A percentile compares a stretch with the other conserved stretches of the same genome.
phyloP scores from a whole-genome alignment of 2,329 filamentous ascomycete genomes.

The Fusarium beomiforme region DNA sequence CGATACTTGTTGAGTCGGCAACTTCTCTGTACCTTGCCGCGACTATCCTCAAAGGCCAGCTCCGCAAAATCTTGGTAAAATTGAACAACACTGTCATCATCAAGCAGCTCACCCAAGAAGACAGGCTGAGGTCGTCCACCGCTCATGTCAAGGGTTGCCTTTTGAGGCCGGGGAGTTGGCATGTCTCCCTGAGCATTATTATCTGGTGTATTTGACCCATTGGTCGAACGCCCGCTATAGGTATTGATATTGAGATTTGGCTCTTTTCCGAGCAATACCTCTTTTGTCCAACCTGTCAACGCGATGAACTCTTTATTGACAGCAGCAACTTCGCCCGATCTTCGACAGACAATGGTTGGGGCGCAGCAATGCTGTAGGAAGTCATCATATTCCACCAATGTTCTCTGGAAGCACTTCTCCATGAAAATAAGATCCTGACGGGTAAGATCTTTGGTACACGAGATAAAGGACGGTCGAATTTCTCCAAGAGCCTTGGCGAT shows the following conservation, averaged over 20 bases:
- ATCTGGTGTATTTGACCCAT: constrained; percentile 49
- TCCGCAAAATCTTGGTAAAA: constrained; percentile 97
- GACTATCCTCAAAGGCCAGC: constrained; percentile 89
- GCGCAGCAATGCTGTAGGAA: constrained; percentile 89
- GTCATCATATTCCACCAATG: constrained; percentile 91
- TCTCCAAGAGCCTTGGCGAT: constrained; percentile 90
- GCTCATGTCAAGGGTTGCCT: constrained; percentile 54
- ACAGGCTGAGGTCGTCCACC: constrained; percentile 76
- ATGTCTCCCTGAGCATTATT: constrained; percentile 50
- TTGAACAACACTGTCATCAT: constrained; percentile 91
- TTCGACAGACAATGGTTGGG: constrained; percentile 89
- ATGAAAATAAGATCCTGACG: constrained; percentile 93
- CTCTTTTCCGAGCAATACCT: constrained; percentile 87
- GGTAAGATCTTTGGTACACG: constrained; percentile 89
- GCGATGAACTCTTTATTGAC: constrained; percentile 98
- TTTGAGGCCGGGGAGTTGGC: constrained; percentile 62
- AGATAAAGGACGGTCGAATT: constrained; percentile 92
- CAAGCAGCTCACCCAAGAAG: constrained; percentile 90
- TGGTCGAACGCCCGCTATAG: constrained; percentile 52
- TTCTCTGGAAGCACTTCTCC: constrained; percentile 96
- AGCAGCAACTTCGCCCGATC: constrained; percentile 93
- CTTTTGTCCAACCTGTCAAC: constrained; percentile 92
- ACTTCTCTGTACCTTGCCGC: constrained; percentile 83
- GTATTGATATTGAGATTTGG: constrained; percentile 88
- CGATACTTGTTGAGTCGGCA: constrained; percentile 93